Evolutionary conservation across 1,284 basidiomycete genomes (phyloP).

Genomic region (Fomes fomentarius): DNA sequence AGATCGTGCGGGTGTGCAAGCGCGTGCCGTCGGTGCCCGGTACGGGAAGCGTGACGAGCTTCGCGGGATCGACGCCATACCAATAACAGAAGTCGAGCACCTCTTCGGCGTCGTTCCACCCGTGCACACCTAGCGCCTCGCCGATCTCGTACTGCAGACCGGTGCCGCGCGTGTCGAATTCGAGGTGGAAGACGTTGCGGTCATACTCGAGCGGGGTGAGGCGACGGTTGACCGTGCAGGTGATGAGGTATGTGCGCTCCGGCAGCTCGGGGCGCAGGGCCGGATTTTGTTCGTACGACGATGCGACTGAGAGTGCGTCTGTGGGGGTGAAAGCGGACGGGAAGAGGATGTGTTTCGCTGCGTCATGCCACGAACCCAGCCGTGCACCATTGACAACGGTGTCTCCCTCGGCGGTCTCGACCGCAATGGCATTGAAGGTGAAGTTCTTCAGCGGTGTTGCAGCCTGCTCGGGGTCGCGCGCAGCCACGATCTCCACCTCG

Average conservation of each 20-base stretch:
- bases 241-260: constrained; percentile 93
- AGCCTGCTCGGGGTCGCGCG: constrained; percentile 28
- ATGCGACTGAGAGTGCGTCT: constrained; percentile 32
- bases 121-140: constrained; percentile 96
- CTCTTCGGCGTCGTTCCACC: constrained; percentile 95
- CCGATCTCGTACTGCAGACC: constrained; percentile 96
- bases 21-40: constrained; percentile 55
- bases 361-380: constrained; percentile 80
- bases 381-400: constrained; percentile 64
- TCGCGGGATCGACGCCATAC: constrained; percentile 88
- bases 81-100: constrained; percentile 89
- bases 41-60: constrained; percentile 83
- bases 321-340: constrained; percentile 75
- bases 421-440: constrained; percentile 71
- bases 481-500: constrained; percentile 47
- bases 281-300: constrained; percentile 60
- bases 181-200: constrained; percentile 98
- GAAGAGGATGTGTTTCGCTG: constrained; percentile 90
- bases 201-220: constrained; percentile 96
- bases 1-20: constrained; percentile 89
- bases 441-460: constrained; percentile 52
- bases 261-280: constrained; percentile 83
- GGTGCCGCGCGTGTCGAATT: constrained; percentile 92
- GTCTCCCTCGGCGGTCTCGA: constrained; percentile 56
- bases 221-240: constrained; percentile 92